These are phyloP conservation scores for Botrytis tulipae DNA, from an alignment of 2,329 filamentous ascomycete genomes.

Conservation along the genomic window DNA sequence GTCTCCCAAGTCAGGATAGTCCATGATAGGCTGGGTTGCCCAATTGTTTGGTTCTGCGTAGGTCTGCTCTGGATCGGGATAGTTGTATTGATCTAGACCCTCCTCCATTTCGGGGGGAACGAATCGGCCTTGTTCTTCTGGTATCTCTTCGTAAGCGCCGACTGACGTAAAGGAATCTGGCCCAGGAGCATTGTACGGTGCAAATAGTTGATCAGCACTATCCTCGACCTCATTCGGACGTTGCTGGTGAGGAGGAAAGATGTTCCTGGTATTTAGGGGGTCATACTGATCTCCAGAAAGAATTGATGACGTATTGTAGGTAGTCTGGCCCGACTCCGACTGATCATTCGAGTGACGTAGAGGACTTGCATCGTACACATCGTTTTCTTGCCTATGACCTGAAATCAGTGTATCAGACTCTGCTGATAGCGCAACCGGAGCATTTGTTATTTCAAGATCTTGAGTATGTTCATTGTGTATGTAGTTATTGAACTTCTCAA, in stretches of 20 bases:
- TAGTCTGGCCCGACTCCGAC: not conserved
- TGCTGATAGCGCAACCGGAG: not conserved
- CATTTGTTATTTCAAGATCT: not conserved
- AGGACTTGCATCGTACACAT: constrained; percentile 28
- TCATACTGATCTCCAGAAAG: not conserved
- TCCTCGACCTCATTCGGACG: not conserved
- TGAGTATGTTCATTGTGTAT: not conserved
- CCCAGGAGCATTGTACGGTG: not conserved
- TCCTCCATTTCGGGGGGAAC: not conserved
- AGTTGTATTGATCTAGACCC: not conserved
- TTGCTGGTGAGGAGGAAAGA: not conserved
- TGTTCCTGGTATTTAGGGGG: not conserved
- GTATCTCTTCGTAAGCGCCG: not conserved
- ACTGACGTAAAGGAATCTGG: not conserved
- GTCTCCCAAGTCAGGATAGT: constrained; percentile 29
- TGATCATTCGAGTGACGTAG: constrained; percentile 6
- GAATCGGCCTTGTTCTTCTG: not conserved
- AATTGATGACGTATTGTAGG: not conserved
- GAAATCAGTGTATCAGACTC: not conserved
- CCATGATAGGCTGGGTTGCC: constrained; percentile 13
- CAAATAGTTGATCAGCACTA: not conserved
- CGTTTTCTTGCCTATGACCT: constrained; percentile 17
- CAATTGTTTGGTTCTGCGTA: constrained; percentile 11
- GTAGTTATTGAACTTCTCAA: constrained; percentile 12
- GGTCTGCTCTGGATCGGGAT: constrained; percentile 21